phyloP scores from a whole-genome alignment of 2,329 filamentous ascomycete species.

The Xylaria hypoxylon region DNA sequence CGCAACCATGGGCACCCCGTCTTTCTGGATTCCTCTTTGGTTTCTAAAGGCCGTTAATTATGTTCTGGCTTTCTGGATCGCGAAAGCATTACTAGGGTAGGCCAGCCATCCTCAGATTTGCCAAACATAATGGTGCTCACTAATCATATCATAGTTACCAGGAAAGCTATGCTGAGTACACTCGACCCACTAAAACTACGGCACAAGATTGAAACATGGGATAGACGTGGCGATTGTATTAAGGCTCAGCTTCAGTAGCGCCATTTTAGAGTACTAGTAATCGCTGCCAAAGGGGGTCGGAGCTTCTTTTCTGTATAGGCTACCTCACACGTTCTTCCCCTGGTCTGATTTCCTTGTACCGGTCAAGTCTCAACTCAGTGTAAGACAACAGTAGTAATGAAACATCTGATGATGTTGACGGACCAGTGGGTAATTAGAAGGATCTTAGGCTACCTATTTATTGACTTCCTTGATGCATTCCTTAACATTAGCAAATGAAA shows the following conservation, averaged over 20 bases:
- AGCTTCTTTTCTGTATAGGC: too few species aligned
- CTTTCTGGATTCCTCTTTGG: constrained; percentile 10
- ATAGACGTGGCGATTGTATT: background rate
- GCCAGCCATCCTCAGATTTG: too few species aligned
- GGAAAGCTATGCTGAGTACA: constrained; percentile 2
- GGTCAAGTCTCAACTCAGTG: too few species aligned
- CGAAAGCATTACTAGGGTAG: constrained; percentile 1
- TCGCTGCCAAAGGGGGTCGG: too few species aligned
- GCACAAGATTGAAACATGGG: background rate
- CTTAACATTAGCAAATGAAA: constrained; percentile 6
- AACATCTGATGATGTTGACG: too few species aligned
- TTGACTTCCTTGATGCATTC: background rate
- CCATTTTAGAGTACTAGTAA: too few species aligned
- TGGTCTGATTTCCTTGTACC: too few species aligned
- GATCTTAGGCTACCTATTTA: background rate
- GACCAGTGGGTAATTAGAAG: background rate
- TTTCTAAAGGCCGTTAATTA: background rate
- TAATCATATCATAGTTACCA: background rate
- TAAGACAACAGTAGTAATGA: too few species aligned
- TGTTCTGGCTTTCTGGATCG: background rate
- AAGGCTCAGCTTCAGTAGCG: too few species aligned
- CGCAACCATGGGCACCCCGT: background rate
- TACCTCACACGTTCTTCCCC: too few species aligned
- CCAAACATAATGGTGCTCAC: background rate
- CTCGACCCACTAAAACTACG: background rate